Base-by-base conservation (phyloP, 192 early-diverging fungal genomes). In the Pilobolus umbonatus region DNA sequence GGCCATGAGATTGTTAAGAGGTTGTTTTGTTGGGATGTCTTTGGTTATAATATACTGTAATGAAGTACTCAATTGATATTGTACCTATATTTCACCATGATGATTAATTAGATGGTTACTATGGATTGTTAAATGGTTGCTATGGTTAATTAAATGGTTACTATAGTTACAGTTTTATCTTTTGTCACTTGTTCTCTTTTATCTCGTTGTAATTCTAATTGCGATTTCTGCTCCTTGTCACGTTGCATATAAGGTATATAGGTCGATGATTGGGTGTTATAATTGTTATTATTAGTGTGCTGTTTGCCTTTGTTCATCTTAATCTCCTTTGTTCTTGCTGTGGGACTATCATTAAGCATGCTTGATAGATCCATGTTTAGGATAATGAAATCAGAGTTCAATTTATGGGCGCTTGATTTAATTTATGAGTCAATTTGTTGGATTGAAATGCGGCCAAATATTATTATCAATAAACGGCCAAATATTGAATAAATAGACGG, bases 41-140 rank as follows among this genome's bases (percentile, higher is more conserved):
- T 35, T 59, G 8, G 45, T 26, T 5, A 45, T 21, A 24, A 46
- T 30, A 14, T 35, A 59, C 17, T 59, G 57, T 26, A 59, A 17
- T n/a, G 57, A 46, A 36, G 57, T 34, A 47, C 57, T 46, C 28
- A 59, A 36, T 35, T 59, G 43, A 22, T 46, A 47, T 28, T 48
- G 35, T 17, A 34, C 19, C 57, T 59, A 54, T n/a, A n/a, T n/a
- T n/a, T 49, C 11, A 29, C 26, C 36, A 38, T 38, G 15, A 38
- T 38, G n/a, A n/a, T n/a, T n/a, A n/a, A n/a, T n/a, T n/a, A 38
- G 6, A 43, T 40, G 22, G 22, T 25, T 24, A 35, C 10, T 21
- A 12, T 22, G 32, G n/a, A 19, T 30, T 53, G 0, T 38, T 26
- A 35, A 19, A 5, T 11, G 7, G 29, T 38, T 4, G 17, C 10